These are phyloP conservation scores for Fusarium sacchari DNA, from an alignment of 2,329 filamentous ascomycete species.

Conservation along the genomic window DNA sequence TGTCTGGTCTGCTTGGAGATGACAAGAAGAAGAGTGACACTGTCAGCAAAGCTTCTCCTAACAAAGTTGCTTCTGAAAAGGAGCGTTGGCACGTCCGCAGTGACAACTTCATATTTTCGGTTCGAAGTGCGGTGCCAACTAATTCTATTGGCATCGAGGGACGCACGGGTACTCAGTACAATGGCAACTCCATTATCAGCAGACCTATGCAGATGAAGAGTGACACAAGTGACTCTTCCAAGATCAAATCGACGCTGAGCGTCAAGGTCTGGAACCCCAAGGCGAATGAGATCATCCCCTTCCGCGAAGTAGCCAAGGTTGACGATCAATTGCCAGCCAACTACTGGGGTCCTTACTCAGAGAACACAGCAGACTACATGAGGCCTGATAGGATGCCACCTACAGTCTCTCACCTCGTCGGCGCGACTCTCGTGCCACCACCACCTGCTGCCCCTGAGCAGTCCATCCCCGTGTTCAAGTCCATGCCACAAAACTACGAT, in stretches of 20 bases:
- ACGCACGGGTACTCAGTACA: rapidly evolving
- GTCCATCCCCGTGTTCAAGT: neutral
- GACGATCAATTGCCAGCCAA: neutral
- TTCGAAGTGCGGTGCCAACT: neutral
- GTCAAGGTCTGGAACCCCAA: neutral
- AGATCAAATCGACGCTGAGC: neutral
- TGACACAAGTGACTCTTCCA: rapidly evolving
- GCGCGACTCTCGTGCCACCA: neutral
- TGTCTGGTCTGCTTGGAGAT: neutral
- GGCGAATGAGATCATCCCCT: rapidly evolving
- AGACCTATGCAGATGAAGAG: neutral
- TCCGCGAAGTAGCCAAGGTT: neutral
- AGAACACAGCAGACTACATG: neutral
- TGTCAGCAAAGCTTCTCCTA: rapidly evolving
- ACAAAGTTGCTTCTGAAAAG: rapidly evolving
- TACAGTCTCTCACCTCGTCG: neutral
- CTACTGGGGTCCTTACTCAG: neutral
- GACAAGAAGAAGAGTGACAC: neutral
- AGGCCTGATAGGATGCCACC: neutral
- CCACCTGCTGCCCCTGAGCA: neutral
- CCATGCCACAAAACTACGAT: rapidly evolving
- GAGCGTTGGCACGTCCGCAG: neutral
- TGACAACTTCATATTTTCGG: neutral
- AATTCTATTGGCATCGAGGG: neutral
- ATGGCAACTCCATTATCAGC: neutral